Evolutionary conservation across 345 rosid species (phyloP).

Genomic region (Cardamine occulta): DNA sequence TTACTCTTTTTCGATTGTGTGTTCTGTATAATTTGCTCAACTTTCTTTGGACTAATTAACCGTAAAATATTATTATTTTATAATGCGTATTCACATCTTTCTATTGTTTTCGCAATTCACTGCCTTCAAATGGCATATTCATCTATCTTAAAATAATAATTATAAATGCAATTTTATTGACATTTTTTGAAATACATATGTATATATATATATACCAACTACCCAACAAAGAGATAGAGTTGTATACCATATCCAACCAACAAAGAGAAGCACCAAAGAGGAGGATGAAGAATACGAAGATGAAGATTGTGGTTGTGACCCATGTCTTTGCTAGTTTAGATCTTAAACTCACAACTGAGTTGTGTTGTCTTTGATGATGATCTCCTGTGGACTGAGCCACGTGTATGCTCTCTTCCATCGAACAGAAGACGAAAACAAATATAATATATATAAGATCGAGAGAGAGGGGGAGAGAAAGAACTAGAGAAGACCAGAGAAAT

Average conservation of each 20-base stretch:
- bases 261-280: conserved; percentile 39
- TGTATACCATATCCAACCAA: conserved; percentile 40
- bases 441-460: neutral
- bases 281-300: conserved; percentile 43
- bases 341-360: neutral
- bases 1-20: too few species aligned
- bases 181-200: too few species aligned
- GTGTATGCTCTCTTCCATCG: conserved; percentile 25
- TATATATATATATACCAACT: conserved; percentile 35
- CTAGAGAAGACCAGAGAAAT: conserved; percentile 9
- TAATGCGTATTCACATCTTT: neutral
- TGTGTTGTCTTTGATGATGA: conserved; percentile 24
- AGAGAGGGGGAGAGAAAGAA: neutral
- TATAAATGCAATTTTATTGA: too few species aligned
- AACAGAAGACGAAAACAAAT: conserved; percentile 16
- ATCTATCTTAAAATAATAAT: too few species aligned
- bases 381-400: conserved; percentile 32
- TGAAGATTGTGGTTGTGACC: conserved; percentile 34
- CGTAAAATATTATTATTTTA: neutral
- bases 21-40: too few species aligned
- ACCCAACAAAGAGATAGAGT: conserved; percentile 25
- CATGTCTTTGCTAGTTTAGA: conserved; percentile 43
- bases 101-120: neutral
- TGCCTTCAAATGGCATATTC: too few species aligned
- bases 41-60: neutral